Conservation (phyloP, 805 yeast species). For the Metschnikowia santaceciliae region DNA sequence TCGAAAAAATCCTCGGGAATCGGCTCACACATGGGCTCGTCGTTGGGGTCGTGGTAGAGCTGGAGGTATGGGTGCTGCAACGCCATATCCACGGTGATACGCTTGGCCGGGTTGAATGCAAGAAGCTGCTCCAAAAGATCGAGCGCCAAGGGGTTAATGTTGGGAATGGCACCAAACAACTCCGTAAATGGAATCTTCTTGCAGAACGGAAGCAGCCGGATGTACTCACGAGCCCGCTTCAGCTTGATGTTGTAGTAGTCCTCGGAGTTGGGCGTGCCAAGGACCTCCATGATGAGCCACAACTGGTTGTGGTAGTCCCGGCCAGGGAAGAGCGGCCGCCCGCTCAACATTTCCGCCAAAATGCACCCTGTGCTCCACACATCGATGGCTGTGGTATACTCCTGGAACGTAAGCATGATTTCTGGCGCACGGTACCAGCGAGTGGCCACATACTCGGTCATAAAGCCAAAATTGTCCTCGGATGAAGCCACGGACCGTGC, state of each 20-base stretch:
- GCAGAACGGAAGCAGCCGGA: conserved; percentile 66
- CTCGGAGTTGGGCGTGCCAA: conserved; percentile 84
- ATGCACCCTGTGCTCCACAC: conserved; percentile 98
- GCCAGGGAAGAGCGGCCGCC: conserved; percentile 90
- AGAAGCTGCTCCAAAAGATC: conserved; percentile 66
- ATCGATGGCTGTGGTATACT: conserved; percentile 92
- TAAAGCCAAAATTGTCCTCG: conserved; percentile 68
- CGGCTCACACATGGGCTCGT: conserved; percentile 83
- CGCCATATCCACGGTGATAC: conserved; percentile 75
- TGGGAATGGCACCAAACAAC: conserved; percentile 17
- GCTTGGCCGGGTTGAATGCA: conserved; percentile 64
- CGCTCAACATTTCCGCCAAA: conserved; percentile 82
- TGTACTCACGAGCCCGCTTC: conserved; percentile 84
- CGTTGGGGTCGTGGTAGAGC: conserved; percentile 91
- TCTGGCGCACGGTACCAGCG: conserved; percentile 98
- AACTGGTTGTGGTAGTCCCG: conserved; percentile 90
- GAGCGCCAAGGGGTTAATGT: conserved; percentile 40
- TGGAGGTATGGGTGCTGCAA: conserved; percentile 80
- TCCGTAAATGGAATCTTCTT: conserved; percentile 43
- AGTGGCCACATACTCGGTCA: conserved; percentile 98
- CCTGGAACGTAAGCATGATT: conserved; percentile 90
- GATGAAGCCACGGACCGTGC: conserved; percentile 65
- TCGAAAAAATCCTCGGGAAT: conserved; percentile 86
- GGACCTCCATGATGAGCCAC: conserved; percentile 73
- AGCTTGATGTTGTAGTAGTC: conserved; percentile 74